Evolutionary conservation across 2,329 filamentous ascomycete genomes (phyloP), one percentile per base, ranked within the genome.

Genomic region (Chrysoporthe cubensis): DNA sequence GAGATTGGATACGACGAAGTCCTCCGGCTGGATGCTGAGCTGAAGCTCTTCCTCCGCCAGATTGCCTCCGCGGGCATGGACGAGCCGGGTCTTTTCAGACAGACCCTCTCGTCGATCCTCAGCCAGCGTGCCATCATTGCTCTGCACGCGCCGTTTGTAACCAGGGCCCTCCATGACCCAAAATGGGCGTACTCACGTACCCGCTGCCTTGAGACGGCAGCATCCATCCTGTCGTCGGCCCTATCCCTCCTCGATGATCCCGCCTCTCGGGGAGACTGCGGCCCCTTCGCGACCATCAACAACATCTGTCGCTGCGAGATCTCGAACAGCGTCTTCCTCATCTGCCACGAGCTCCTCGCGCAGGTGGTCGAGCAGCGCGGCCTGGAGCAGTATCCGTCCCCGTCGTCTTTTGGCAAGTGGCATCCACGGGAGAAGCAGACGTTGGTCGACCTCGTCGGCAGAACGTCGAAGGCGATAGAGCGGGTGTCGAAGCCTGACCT

Each of bases 271-370:
- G 43, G 56, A 1, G 59, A 67, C 34, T 62, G 58, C 13, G 60
- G 65, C 14, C 59, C 59, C 4, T 67, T 67, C 32, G 54, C 58
- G 16, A 64, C 60, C 50, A 37, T 64, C 65, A 50, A 44, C 9
- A 67, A 67, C 37, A 63, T 67, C 14, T 67, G 65, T n/a, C 60
- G 65, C 21, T 67, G 65, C 32, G 65, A 67, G 43, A 48, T 67
- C 2, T 67, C 65, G 6, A 67, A 67, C 34, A 67, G 65, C 52
- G 60, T 63, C 13, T 67, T 64, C 43, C 60, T 67, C 14, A 67
- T 67, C 21, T 63, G 65, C 37, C 65, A 67, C 48, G 65, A 67
- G 40, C 65, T 67, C 18, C 34, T 67, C 8, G 50, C 60, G 14
- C 60, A 63, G 34, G 60, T 50, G 1, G 65, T 67, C n/a, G 60